A percentile compares a stretch with the other conserved stretches of the same genome.
These are phyloP conservation scores for Pseudogymnoascus sp. DNA, from an alignment of 2,329 filamentous ascomycete species.

Conservation along the genomic window DNA sequence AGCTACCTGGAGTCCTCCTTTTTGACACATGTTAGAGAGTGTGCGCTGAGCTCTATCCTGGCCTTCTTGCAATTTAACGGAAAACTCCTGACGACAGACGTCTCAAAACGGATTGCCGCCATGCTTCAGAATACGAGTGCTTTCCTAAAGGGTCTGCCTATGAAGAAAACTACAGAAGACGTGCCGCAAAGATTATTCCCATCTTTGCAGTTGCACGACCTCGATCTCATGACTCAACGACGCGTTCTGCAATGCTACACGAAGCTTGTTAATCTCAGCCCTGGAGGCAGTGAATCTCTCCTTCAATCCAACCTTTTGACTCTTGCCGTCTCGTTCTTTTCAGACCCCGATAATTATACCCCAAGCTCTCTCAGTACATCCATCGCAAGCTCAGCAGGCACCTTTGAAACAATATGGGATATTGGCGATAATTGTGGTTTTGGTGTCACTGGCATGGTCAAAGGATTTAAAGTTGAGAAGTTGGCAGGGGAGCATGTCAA, in stretches of 20 bases:
- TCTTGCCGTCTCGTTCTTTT: conserved; percentile 82
- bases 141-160: conserved; percentile 77
- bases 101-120: conserved; percentile 81
- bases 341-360: conserved; percentile 82
- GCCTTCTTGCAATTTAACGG: conserved; percentile 92
- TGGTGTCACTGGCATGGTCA: conserved; percentile 78
- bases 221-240: conserved; percentile 86
- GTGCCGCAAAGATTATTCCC: conserved; percentile 75
- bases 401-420: conserved; percentile 93
- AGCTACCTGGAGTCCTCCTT: conserved; percentile 87
- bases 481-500: conserved; percentile 62
- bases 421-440: conserved; percentile 91
- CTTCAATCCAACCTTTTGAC: conserved; percentile 88
- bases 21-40: conserved; percentile 88
- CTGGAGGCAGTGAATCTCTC: conserved; percentile 77
- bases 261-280: conserved; percentile 81
- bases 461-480: conserved; percentile 63
- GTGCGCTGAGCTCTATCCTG: conserved; percentile 81
- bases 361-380: conserved; percentile 80
- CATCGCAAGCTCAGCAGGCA: conserved; percentile 81
- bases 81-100: conserved; percentile 82
- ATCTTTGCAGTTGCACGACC: conserved; percentile 78
- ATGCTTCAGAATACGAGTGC: conserved; percentile 94
- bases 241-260: conserved; percentile 93
- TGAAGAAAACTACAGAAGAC: conserved; percentile 80